Base-by-base conservation (phyloP, 2,329 filamentous ascomycete species). In the Diplocarpon rosae region DNA sequence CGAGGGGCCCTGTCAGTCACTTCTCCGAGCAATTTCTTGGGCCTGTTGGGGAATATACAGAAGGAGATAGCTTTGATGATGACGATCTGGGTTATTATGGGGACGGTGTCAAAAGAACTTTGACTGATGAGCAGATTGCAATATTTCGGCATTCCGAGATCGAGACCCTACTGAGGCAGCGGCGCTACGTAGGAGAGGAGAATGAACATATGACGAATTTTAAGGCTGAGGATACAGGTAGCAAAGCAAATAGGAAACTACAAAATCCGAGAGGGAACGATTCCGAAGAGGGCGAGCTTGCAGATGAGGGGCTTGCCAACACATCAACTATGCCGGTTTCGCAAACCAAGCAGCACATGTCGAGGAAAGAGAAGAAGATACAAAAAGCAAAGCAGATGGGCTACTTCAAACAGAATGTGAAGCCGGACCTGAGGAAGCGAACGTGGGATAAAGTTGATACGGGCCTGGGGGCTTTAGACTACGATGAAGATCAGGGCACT, bases 81-180 rank as follows among this genome's bases (percentile, higher is more conserved):
- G 83, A 85, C 58, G 77, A 67, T 1, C 69, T 95, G 13, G 90
- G 88, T 14, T 90, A 86, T 63, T 96, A 96, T 55, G 65, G 75
- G 1, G 89, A 96, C 59, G 89, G 90, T 2, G 77, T 80, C 49
- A 92, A 92, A 61, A 82, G 90, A 33, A 95, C 88, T 14, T 70
- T 96, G 56, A 95, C 89, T 9, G 85, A 95, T 58, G 85, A 88
- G 55, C 85, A 95, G 67, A 86, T 95, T 54, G 77, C 78, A 42
- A 90, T 95, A 49, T 95, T 95, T 62, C 75, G 89, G 49, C 86
- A 93, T 60, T 90, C 85, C 2, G 90, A 96, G 63, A 74, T 94
- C 16, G 80, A 92, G 58, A 66, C 76, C 11, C 67, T 94, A 32
- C 68, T 85, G 20, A 76, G 76, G 50, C 68, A 72, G 48, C 61